Conservation (phyloP, 23 red algal species). For the Gracilaria domingensis region DNA sequence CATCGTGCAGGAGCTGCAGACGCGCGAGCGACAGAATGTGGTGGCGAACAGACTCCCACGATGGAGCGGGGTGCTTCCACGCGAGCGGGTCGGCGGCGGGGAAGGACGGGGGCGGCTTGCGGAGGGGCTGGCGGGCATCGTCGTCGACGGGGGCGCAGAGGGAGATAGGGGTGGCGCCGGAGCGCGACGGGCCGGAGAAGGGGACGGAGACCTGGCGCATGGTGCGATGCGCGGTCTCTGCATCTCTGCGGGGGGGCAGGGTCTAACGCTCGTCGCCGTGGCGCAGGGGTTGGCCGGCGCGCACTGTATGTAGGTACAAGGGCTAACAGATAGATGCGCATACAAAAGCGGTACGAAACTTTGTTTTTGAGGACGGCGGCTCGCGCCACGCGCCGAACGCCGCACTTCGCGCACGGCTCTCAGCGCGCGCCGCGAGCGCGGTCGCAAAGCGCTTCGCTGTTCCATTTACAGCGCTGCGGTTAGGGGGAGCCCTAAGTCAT, state of each 20-base stretch:
- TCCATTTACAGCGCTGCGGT: background rate
- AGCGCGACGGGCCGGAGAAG: constrained; percentile 19
- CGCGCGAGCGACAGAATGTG: constrained; percentile 14
- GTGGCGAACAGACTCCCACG: constrained; percentile 14
- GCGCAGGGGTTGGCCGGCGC: background rate
- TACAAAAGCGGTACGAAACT: too few relatives aligned
- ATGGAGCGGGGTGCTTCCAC: background rate
- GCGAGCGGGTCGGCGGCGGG: constrained; percentile 4
- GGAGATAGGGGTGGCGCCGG: constrained; percentile 23
- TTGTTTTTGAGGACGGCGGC: background rate
- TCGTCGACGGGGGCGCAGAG: constrained; percentile 21
- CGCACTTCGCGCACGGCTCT: too few relatives aligned
- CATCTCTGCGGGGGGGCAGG: background rate
- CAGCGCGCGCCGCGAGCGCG: too few relatives aligned
- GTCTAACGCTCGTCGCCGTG: too few relatives aligned
- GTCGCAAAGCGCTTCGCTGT: too few relatives aligned
- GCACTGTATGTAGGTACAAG: background rate
- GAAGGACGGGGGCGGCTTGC: background rate
- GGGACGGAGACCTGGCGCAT: constrained; percentile 32
- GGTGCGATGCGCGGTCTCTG: background rate
- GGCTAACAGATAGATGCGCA: too few relatives aligned
- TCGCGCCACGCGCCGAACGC: background rate
- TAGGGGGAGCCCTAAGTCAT: background rate
- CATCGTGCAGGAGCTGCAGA: constrained; percentile 18
- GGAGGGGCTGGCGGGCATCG: background rate